Evolutionary conservation across 1,139 yeast genomes (phyloP).

Genomic region (Taphrina pruni): DNA sequence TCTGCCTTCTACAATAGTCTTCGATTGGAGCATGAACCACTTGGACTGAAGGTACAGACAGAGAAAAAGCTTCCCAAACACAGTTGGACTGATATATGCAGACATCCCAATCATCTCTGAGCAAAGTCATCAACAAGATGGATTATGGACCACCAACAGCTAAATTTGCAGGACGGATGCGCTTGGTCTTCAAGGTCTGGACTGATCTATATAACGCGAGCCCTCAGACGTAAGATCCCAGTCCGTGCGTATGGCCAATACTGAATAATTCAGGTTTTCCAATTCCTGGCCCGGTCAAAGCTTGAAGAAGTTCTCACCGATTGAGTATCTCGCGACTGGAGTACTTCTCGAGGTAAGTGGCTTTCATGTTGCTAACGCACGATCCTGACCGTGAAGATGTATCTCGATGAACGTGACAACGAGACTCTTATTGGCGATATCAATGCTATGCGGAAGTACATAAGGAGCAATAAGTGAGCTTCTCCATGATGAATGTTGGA

Average conservation of each 20-base stretch:
- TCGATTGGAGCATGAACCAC: conserved; percentile 3
- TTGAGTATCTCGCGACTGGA: conserved; percentile 24
- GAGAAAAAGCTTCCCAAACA: neutral
- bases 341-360: conserved; percentile 8
- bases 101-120: conserved; percentile 9
- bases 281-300: conserved; percentile 6
- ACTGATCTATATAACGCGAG: conserved; percentile 22
- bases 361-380: neutral
- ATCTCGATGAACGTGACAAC: neutral
- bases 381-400: conserved; percentile 1
- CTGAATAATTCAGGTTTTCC: neutral
- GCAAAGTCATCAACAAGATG: conserved; percentile 23
- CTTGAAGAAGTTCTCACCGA: conserved; percentile 34
- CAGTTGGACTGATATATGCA: neutral
- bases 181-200: conserved; percentile 15
- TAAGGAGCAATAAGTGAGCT: conserved; percentile 3
- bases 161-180: conserved; percentile 12
- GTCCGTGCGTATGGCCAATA: neutral
- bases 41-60: conserved; percentile 3
- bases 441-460: conserved; percentile 26
- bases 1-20: neutral
- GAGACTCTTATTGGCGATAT: conserved; percentile 25
- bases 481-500: neutral
- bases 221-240: conserved; percentile 4
- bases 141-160: conserved; percentile 19